Evolutionary conservation across 345 rosid genomes (phyloP).

Genomic region (Fremontodendron californicum): DNA sequence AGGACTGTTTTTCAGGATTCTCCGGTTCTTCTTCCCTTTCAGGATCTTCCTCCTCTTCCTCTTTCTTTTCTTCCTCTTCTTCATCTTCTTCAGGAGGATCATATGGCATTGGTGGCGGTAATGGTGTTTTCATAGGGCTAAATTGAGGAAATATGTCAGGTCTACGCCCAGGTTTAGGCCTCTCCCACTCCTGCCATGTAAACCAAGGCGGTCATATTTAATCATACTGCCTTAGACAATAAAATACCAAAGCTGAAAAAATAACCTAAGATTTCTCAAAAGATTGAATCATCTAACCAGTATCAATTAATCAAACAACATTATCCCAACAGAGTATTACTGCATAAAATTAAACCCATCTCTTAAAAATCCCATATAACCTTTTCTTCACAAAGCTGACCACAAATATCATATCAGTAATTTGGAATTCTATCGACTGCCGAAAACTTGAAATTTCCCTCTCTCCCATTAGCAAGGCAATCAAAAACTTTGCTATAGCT

Average conservation of each 20-base stretch:
- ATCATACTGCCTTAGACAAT: neutral
- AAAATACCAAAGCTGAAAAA: neutral
- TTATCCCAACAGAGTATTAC: neutral
- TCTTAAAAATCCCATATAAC: neutral
- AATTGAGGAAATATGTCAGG: constrained; percentile 69
- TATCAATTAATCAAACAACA: neutral
- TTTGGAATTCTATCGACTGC: too few species aligned
- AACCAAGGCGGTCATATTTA: constrained; percentile 6
- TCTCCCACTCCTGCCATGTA: constrained; percentile 58
- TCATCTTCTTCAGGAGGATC: too few species aligned
- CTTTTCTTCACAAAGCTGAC: too few species aligned
- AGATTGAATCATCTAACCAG: neutral
- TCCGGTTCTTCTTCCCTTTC: constrained; percentile 42
- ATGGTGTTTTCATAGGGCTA: constrained; percentile 75
- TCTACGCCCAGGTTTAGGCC: constrained; percentile 68
- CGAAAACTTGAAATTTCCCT: too few species aligned
- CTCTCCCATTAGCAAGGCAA: neutral
- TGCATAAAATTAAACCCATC: neutral
- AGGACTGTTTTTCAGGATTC: too few species aligned
- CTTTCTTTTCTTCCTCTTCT: constrained; percentile 54
- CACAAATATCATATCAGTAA: too few species aligned
- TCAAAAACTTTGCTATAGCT: neutral
- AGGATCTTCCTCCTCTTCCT: constrained; percentile 54
- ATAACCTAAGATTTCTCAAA: neutral
- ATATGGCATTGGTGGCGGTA: constrained; percentile 63